phyloP scores from a whole-genome alignment of 2,329 filamentous ascomycete genomes.

The Diaporthe sp. region DNA sequence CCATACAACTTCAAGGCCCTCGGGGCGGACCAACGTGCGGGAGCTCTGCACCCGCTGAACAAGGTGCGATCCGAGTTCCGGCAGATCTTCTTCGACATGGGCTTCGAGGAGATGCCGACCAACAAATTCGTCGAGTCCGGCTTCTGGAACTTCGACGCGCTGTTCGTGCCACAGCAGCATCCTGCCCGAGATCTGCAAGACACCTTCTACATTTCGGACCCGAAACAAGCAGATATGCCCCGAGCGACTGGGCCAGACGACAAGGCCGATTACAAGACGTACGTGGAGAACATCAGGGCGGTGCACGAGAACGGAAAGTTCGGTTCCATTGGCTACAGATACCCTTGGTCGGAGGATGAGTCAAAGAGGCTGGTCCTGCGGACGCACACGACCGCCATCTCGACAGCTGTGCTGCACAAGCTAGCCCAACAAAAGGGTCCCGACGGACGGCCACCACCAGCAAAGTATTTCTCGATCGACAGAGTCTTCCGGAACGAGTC shows the following conservation, averaged over 20 bases:
- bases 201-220: slow-evolving; percentile 96
- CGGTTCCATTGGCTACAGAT: slow-evolving; percentile 95
- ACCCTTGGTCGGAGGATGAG: slow-evolving; percentile 92
- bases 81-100: slow-evolving; percentile 99
- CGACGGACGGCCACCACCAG: slow-evolving; percentile 70
- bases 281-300: slow-evolving; percentile 87
- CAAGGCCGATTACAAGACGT: slow-evolving; percentile 79
- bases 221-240: slow-evolving; percentile 77
- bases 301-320: slow-evolving; percentile 94
- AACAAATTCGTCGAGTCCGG: slow-evolving; percentile 94
- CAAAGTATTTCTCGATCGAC: slow-evolving; percentile 99
- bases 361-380: slow-evolving; percentile 88
- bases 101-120: slow-evolving; percentile 98
- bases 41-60: slow-evolving; percentile 78
- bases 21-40: slow-evolving; percentile 69
- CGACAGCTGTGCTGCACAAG: slow-evolving; percentile 89
- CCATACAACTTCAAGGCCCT: slow-evolving; percentile 66
- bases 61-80: slow-evolving; percentile 97
- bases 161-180: slow-evolving; percentile 97
- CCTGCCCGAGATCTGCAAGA: slow-evolving; percentile 97
- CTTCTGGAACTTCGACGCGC: slow-evolving; percentile 99
- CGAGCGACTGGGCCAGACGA: slow-evolving; percentile 64
- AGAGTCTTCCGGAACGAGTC: slow-evolving; percentile 97
- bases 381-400: slow-evolving; percentile 95
- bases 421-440: slow-evolving; percentile 85